Evolutionary conservation across 495 filamentous ascomycete genomes (phyloP).

Genomic region (Neurospora discreta): DNA sequence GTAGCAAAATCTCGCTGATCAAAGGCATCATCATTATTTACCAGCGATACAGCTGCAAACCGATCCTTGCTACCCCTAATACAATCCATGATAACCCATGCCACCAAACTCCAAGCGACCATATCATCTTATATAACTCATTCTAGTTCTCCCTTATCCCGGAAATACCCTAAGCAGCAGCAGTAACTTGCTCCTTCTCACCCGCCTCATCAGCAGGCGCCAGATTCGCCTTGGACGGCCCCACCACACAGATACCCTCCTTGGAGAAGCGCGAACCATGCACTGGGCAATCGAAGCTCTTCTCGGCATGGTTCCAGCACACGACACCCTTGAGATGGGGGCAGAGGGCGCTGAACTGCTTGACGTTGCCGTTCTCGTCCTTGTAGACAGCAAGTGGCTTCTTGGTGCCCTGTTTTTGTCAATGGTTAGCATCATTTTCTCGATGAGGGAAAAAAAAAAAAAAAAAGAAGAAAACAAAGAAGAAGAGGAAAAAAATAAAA

Average conservation of each 20-base stretch:
- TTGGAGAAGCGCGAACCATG: slow-evolving; percentile 46
- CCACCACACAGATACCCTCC: slow-evolving; percentile 40
- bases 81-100: too few species aligned
- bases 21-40: too few species aligned
- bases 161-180: neutral
- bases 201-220: slow-evolving; percentile 13
- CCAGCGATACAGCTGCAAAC: too few species aligned
- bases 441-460: neutral
- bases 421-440: neutral
- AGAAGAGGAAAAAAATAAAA: fast-evolving
- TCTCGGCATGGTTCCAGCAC: slow-evolving; percentile 44
- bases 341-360: slow-evolving; percentile 42
- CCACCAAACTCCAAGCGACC: neutral
- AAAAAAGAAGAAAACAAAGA: neutral
- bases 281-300: slow-evolving; percentile 44
- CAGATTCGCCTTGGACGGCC: slow-evolving; percentile 35
- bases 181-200: slow-evolving; percentile 7
- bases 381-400: slow-evolving; percentile 46
- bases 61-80: too few species aligned
- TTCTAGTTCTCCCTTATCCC: neutral
- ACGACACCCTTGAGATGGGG: slow-evolving; percentile 46
- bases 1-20: too few species aligned
- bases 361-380: slow-evolving; percentile 39
- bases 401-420: slow-evolving; percentile 1
- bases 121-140: neutral